Evolutionary conservation across 2,329 filamentous ascomycete species (phyloP).

Genomic region (Tolypocladium endophyticum): DNA sequence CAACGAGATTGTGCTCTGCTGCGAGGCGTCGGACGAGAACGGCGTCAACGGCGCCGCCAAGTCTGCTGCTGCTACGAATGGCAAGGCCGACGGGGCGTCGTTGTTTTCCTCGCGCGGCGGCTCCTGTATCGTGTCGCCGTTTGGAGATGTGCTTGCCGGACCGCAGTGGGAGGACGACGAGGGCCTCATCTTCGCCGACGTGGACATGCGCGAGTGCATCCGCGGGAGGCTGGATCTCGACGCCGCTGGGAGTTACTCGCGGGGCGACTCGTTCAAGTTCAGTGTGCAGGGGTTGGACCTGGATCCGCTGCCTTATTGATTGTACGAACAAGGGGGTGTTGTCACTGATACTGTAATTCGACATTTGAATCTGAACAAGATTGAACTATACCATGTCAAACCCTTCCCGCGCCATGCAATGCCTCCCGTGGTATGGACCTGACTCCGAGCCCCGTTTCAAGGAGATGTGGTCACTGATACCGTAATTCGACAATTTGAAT

Average conservation of each 20-base stretch:
- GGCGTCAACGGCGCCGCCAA: neutral
- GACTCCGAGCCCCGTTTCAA: neutral
- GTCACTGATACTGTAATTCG: neutral
- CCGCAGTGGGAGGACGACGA: conserved; percentile 75
- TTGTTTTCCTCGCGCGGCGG: conserved; percentile 55
- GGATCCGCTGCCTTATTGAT: conserved; percentile 43
- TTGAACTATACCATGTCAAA: neutral
- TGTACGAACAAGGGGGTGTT: neutral
- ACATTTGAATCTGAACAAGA: neutral
- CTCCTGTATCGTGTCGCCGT: conserved; percentile 69
- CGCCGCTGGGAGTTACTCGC: conserved; percentile 74
- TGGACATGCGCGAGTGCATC: conserved; percentile 82
- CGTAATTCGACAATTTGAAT: no score
- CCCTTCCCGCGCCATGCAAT: neutral
- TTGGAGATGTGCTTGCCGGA: conserved; percentile 68
- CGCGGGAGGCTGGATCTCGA: conserved; percentile 74
- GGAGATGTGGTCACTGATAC: no score
- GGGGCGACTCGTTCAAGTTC: conserved; percentile 55
- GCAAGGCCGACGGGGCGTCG: neutral
- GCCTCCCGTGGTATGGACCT: neutral
- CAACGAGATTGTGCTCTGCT: conserved; percentile 41
- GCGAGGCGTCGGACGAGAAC: conserved; percentile 16
- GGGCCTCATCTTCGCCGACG: conserved; percentile 57
- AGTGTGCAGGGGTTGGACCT: conserved; percentile 48
- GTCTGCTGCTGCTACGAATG: neutral